Evolutionary conservation across 2,329 filamentous ascomycete genomes (phyloP), one percentile per base, ranked within the genome.

Genomic region (Alternaria brassicae): DNA sequence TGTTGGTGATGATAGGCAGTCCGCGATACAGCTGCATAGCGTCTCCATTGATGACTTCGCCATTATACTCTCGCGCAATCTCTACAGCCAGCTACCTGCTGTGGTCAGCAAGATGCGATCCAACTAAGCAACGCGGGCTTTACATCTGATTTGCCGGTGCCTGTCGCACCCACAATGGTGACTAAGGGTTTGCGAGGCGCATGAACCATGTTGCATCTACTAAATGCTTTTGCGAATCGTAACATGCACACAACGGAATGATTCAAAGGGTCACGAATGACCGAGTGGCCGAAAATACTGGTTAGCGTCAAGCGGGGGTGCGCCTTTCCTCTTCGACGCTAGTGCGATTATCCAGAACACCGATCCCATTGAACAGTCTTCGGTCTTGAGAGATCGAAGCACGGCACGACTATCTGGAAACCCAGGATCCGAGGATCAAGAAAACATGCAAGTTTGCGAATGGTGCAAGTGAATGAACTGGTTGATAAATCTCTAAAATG

Each of bases 11-110:
- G 64, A 98, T 89, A 5, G 95, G 93, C 41, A 99, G 82, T 3
- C 95, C 95, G 53, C 86, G 85, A 77, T 99, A 99, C 80, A 99
- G 88, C 77, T 99, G 95, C 93, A 99, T 97, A 37, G 95, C 95
- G 82, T 99, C 95, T 45, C 92, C 92, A 75, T 99, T 99, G 80
- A 99, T 93, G 52, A 99, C 86, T 78, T 99, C 95, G 73, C 96
- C 95, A 77, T 95, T 89, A 79, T 93, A 93, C 21, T 85, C 87
- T 40, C 84, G 84, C 1, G 96, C 95, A 51, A 99, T 81, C 63
- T 97, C 92, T 39, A 99, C 90, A 8, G 95, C 95, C 66, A 97
- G 86, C 93, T 97, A 71, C 53, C 67, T 76, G 63, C 25, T 44
- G 75, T 78, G 76, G 71, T 82, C 67, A 82, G 77, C 61, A 61